Evolutionary conservation across 1,284 basidiomycete genomes (phyloP).

Genomic region (Sanguinoderma infundibulare): DNA sequence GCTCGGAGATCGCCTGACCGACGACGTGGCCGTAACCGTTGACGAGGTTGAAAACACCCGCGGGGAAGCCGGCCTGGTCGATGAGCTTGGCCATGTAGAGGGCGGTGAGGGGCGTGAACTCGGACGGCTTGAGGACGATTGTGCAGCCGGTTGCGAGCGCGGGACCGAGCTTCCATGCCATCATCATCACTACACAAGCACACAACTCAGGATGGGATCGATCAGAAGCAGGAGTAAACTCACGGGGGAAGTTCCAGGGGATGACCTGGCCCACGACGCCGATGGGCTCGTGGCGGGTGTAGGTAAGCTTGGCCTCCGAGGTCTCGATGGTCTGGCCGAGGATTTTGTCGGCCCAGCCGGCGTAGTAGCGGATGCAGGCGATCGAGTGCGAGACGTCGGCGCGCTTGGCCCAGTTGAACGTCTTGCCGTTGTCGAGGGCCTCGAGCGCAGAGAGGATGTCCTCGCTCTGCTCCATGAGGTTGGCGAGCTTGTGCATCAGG

Average conservation of each 20-base stretch:
- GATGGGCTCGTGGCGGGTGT: conserved; percentile 91
- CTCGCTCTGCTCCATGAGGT: conserved; percentile 71
- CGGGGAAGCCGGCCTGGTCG: conserved; percentile 63
- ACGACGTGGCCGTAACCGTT: conserved; percentile 70
- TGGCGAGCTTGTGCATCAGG: conserved; percentile 73
- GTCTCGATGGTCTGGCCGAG: conserved; percentile 84
- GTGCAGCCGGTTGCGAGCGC: conserved; percentile 87
- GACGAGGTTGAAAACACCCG: conserved; percentile 76
- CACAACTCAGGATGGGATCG: neutral
- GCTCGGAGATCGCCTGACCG: conserved; percentile 64
- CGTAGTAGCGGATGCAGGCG: conserved; percentile 72
- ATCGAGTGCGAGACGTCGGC: conserved; percentile 79
- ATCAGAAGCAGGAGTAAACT: conserved; percentile 25
- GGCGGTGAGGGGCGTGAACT: conserved; percentile 88
- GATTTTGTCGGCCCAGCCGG: conserved; percentile 89
- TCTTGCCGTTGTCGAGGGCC: conserved; percentile 76
- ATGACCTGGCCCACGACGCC: conserved; percentile 91
- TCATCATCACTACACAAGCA: conserved; percentile 60
- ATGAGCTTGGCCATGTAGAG: conserved; percentile 57
- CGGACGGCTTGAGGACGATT: conserved; percentile 88
- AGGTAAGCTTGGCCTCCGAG: conserved; percentile 71
- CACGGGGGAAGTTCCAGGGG: conserved; percentile 78
- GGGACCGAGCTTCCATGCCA: conserved; percentile 84
- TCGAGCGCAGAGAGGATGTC: conserved; percentile 82
- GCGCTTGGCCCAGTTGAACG: conserved; percentile 73